Base-by-base conservation (phyloP, 257 asterid species). In the Ophiorrhiza pumila region DNA sequence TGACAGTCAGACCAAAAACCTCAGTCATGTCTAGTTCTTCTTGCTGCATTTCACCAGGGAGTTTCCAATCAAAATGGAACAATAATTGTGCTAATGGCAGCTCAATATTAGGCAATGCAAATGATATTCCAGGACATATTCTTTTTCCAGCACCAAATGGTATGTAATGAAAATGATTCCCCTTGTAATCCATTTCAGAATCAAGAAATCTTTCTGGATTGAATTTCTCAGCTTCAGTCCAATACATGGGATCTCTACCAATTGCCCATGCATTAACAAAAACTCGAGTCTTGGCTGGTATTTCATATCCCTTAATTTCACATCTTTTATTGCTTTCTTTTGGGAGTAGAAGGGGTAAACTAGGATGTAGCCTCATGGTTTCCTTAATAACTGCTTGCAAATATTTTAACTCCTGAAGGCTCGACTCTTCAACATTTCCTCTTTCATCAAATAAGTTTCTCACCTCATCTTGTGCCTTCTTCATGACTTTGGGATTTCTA, bases 381-480 rank as follows among this genome's bases (percentile, higher is more conserved):
- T 50, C 57, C 20, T 50, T 50, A 25, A 50, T 50, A 3, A 50
- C 57, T 50, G 57, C 57, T 1, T 50, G 57, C 57, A 50, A 18
- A 22, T 50, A 50, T 10, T 50, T 50, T 1, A 50, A 25, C n/a
- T 53, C 41, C 3, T 2, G 18, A 39, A 63, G 25, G 22, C n/a
- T 13, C 0, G 68, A 63, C n/a, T 63, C 68, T 5, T 63, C 68
- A 8, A 63, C 68, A 23, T 63, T 63, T 63, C 68, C 68, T 22
- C 8, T 22, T 15, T 15, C 49, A 7, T 49, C 68, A 15, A 34
- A 37, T 25, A 63, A 49, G 8, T 23, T 20, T 35, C 68, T 37
- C 15, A 63, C 68, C 49, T 63, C 68, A 4, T 63, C 68, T 37
- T 63, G 68, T 15, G 68, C 68, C 27, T 18, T 63, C 39, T 37